A percentile compares a stretch with the other conserved stretches of the same genome.
phyloP scores from a whole-genome alignment of 1,139 yeast species.

The Pichia sp. region DNA sequence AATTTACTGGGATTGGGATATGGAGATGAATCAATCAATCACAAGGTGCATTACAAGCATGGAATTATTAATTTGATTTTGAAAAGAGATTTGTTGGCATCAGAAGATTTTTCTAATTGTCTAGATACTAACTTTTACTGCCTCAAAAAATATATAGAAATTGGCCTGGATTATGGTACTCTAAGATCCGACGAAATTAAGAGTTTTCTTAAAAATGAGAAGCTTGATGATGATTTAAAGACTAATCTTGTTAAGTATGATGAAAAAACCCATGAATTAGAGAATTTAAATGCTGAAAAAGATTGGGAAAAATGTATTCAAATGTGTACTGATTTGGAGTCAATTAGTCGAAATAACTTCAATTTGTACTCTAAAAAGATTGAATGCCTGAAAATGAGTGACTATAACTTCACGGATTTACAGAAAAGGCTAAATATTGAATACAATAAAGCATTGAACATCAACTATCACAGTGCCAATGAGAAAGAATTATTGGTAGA shows the following conservation, averaged over 20 bases:
- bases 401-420: not conserved
- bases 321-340: slow-evolving; percentile 19
- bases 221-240: slow-evolving; percentile 4
- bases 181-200: not conserved
- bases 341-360: slow-evolving; percentile 24
- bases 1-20: slow-evolving; percentile 6
- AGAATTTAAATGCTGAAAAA: not conserved
- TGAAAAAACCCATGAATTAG: not conserved
- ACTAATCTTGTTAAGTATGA: not conserved
- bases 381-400: slow-evolving; percentile 12
- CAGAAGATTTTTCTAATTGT: slow-evolving; percentile 38
- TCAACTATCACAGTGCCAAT: not conserved
- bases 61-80: slow-evolving; percentile 46
- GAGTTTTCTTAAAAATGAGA: slow-evolving; percentile 23
- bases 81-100: slow-evolving; percentile 39
- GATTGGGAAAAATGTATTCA: slow-evolving; percentile 23
- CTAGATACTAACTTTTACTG: slow-evolving; percentile 32
- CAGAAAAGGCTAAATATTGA: not conserved
- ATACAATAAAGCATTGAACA: not conserved
- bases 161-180: slow-evolving; percentile 38
- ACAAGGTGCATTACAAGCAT: slow-evolving; percentile 28
- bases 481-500: slow-evolving; percentile 15
- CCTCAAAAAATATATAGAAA: slow-evolving; percentile 32
- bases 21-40: not conserved
- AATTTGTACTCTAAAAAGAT: slow-evolving; percentile 24